phyloP scores from a whole-genome alignment of 495 filamentous ascomycete species.

The Penicillium daleae region DNA sequence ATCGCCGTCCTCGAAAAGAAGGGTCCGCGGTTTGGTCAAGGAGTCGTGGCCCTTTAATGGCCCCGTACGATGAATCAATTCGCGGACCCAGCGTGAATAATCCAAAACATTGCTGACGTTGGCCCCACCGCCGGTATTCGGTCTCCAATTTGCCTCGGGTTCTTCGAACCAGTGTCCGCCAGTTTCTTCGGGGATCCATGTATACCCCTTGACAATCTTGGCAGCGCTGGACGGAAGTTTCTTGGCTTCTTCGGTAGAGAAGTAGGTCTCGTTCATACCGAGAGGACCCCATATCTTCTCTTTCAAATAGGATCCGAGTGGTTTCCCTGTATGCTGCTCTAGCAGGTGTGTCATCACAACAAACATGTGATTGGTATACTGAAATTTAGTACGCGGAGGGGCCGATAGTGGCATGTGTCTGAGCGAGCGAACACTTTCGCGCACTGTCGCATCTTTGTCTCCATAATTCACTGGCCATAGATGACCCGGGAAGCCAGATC shows the following conservation, averaged over 20 bases:
- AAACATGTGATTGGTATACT: slow-evolving; percentile 59
- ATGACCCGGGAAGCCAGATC: slow-evolving; percentile 50
- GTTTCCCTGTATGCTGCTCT: slow-evolving; percentile 43
- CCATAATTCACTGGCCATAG: slow-evolving; percentile 16
- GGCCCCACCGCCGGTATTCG: slow-evolving; percentile 52
- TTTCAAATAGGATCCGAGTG: slow-evolving; percentile 43
- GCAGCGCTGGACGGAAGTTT: slow-evolving; percentile 1
- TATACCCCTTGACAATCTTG: slow-evolving; percentile 27
- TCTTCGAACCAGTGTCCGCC: slow-evolving; percentile 17
- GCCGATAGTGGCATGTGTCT: slow-evolving; percentile 41
- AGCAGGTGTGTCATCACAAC: slow-evolving; percentile 46
- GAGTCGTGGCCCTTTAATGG: slow-evolving; percentile 43
- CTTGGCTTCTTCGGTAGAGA: slow-evolving; percentile 33
- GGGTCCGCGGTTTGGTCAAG: slow-evolving; percentile 39
- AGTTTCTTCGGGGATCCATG: slow-evolving; percentile 15
- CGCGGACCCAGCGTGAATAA: slow-evolving; percentile 54
- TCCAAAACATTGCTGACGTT: slow-evolving; percentile 56
- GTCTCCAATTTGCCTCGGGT: slow-evolving; percentile 29
- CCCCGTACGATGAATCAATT: slow-evolving; percentile 33
- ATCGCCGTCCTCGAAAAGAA: slow-evolving; percentile 27
- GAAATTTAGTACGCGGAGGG: slow-evolving; percentile 40
- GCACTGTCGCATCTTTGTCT: slow-evolving; percentile 10
- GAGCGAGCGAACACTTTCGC: slow-evolving; percentile 36
- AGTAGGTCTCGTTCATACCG: slow-evolving; percentile 45
- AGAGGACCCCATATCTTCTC: slow-evolving; percentile 53